phyloP scores from a whole-genome alignment of 257 asterid genomes.

The Solanum paucissectum region DNA sequence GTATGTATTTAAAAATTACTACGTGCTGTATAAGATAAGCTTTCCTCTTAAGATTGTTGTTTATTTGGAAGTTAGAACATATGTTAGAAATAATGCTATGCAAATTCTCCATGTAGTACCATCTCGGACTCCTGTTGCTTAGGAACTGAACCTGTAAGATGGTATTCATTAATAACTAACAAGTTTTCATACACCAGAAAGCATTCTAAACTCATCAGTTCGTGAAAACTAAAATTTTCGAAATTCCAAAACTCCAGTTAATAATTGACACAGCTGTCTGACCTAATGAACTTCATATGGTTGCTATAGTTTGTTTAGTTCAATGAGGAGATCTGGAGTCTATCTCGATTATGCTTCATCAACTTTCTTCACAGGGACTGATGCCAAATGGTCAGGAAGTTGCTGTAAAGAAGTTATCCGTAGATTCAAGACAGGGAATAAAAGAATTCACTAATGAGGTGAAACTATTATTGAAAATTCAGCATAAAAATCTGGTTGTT shows the following conservation, averaged over 20 bases:
- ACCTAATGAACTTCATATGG: background rate
- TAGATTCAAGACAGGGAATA: constrained; percentile 59
- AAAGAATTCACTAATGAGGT: constrained; percentile 74
- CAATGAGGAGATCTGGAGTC: background rate
- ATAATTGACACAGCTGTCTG: background rate
- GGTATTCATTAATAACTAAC: background rate
- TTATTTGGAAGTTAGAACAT: background rate
- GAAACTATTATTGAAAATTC: constrained; percentile 55
- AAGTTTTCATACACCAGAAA: background rate
- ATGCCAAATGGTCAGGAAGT: constrained; percentile 72
- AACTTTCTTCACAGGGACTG: constrained; percentile 39
- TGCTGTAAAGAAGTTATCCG: constrained; percentile 71
- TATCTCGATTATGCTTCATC: background rate
- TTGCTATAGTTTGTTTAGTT: background rate
- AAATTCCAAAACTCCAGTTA: background rate
- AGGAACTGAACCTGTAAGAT: background rate
- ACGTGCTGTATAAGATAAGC: background rate
- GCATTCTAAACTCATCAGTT: background rate
- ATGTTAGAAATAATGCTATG: background rate
- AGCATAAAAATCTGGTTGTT: constrained; percentile 66
- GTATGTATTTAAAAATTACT: background rate
- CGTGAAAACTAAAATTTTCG: background rate
- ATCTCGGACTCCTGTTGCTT: background rate
- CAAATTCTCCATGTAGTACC: background rate
- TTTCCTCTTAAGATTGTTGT: background rate